phyloP scores from a whole-genome alignment of 1,284 basidiomycete species.

The Fomitopsis betulina region DNA sequence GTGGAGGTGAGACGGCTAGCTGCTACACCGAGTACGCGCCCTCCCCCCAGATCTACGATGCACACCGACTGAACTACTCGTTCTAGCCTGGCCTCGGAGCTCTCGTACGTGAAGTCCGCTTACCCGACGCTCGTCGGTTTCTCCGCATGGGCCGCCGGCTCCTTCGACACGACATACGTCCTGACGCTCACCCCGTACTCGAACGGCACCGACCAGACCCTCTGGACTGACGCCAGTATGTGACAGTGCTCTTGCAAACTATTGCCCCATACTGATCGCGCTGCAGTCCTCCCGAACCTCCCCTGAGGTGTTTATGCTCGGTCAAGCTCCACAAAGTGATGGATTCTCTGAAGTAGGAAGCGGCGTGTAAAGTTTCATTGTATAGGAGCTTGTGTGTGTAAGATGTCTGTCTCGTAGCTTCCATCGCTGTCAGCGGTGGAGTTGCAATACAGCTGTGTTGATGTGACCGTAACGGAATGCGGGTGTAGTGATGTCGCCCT shows the following conservation, averaged over 20 bases:
- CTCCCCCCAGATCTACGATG: background rate
- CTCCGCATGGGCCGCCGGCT: slow-evolving; percentile 40
- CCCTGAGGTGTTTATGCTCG: background rate
- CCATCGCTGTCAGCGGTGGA: background rate
- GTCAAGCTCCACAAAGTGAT: background rate
- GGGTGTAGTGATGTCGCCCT: background rate
- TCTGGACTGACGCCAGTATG: slow-evolving; percentile 29
- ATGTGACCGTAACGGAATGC: background rate
- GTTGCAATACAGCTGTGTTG: background rate
- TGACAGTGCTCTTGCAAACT: background rate
- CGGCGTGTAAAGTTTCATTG: background rate
- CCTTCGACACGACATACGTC: slow-evolving; percentile 34
- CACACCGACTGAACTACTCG: background rate
- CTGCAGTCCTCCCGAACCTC: background rate
- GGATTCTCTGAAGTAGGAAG: background rate
- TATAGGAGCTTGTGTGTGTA: background rate
- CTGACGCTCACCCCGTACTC: slow-evolving; percentile 32
- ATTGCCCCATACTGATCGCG: background rate
- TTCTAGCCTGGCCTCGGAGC: slow-evolving; percentile 35
- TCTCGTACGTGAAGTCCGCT: slow-evolving; percentile 43
- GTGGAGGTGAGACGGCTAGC: slow-evolving; percentile 49
- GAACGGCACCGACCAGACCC: slow-evolving; percentile 34
- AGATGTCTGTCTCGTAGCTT: background rate
- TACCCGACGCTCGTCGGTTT: slow-evolving; percentile 44
- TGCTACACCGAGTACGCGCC: slow-evolving; percentile 38